A percentile compares a stretch with the other conserved stretches of the same genome.
These are phyloP conservation scores for Celoporthe dispersa DNA, from an alignment of 2,329 filamentous ascomycete genomes.

Conservation along the genomic window DNA sequence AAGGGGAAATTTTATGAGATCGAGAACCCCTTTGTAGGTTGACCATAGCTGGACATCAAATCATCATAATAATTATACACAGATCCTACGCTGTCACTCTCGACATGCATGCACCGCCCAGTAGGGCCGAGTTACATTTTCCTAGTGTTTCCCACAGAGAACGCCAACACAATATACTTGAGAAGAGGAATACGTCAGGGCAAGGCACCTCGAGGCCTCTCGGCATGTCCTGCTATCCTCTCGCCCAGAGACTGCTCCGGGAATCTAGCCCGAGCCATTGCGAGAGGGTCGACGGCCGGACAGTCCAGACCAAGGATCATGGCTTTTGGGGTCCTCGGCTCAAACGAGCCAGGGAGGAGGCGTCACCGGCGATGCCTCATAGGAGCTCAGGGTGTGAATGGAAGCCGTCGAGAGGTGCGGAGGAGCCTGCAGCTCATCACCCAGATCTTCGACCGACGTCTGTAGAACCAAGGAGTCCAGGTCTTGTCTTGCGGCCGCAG, in stretches of 20 bases:
- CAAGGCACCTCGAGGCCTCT: conserved; percentile 3
- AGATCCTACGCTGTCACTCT: neutral
- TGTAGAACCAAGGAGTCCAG: neutral
- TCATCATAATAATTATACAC: neutral
- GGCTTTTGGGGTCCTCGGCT: conserved; percentile 38
- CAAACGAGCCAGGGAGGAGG: conserved; percentile 33
- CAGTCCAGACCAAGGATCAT: conserved; percentile 31
- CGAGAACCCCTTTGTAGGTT: neutral
- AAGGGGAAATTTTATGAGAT: neutral
- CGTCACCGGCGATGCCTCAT: conserved; percentile 20
- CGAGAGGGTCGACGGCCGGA: neutral
- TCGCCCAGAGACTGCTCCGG: neutral
- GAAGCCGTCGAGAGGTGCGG: conserved; percentile 8
- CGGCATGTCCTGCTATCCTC: neutral
- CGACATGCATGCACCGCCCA: neutral
- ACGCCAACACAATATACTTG: neutral
- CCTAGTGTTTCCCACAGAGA: neutral
- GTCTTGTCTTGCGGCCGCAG: neutral
- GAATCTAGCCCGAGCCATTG: neutral
- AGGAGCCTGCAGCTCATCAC: neutral
- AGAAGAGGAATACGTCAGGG: neutral
- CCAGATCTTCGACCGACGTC: neutral
- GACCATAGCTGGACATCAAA: neutral
- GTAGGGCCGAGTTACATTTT: neutral
- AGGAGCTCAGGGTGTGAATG: conserved; percentile 17